phyloP scores from a whole-genome alignment of 176 grass and related monocot genomes.

The Phoenix roebelenii region DNA sequence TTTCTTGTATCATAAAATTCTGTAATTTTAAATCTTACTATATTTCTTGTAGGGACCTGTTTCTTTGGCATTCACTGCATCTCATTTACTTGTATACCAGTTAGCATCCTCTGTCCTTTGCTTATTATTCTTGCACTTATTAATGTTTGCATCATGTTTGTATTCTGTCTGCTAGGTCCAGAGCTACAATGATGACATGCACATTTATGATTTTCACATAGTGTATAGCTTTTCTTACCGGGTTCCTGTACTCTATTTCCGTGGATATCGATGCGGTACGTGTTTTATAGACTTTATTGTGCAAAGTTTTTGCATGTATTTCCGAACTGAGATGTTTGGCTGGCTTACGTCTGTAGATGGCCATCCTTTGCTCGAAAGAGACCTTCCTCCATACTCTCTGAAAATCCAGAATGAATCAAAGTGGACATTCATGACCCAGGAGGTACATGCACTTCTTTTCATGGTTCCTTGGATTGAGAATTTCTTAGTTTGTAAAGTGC shows the following conservation, averaged over 20 bases:
- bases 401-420: slow-evolving; percentile 57
- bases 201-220: slow-evolving; percentile 82
- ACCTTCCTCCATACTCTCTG: slow-evolving; percentile 44
- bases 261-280: slow-evolving; percentile 51
- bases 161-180: slow-evolving; percentile 31
- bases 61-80: background rate
- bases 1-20: too few relatives aligned
- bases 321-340: slow-evolving; percentile 5
- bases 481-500: too few relatives aligned
- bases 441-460: slow-evolving; percentile 32
- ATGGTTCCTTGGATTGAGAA: background rate
- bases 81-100: too few relatives aligned
- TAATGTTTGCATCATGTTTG: too few relatives aligned
- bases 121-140: too few relatives aligned
- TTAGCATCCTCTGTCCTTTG: too few relatives aligned
- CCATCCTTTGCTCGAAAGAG: slow-evolving; percentile 39
- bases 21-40: background rate
- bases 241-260: slow-evolving; percentile 84
- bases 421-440: slow-evolving; percentile 88
- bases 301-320: background rate
- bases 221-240: slow-evolving; percentile 74
- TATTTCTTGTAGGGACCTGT: background rate
- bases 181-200: slow-evolving; percentile 25
- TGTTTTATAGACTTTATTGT: background rate
- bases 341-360: slow-evolving; percentile 47